Conservation (phyloP, 441 rosid genomes). For the Erodium moschatum region DNA sequence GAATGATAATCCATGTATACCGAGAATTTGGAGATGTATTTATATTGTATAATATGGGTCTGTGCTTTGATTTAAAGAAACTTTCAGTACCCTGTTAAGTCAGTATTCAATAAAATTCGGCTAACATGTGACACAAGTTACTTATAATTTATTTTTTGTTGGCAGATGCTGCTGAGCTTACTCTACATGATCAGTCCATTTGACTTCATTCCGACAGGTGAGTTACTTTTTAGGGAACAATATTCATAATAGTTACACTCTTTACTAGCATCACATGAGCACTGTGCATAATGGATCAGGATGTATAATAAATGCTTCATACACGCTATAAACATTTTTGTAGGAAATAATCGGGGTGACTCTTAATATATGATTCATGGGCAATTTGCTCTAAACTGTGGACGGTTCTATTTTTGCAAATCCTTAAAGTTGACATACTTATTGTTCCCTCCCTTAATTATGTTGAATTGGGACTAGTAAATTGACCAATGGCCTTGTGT, state of each 20-base stretch:
- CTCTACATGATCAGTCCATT: background rate
- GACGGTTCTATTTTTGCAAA: no score
- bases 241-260: background rate
- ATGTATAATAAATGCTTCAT: background rate
- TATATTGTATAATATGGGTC: background rate
- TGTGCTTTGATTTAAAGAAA: background rate
- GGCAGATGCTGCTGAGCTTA: background rate
- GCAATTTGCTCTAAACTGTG: background rate
- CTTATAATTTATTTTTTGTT: conserved; percentile 8
- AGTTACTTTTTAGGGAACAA: background rate
- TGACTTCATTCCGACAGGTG: background rate
- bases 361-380: background rate
- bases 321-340: background rate
- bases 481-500: no score
- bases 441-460: no score
- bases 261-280: background rate
- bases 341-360: background rate
- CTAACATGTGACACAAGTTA: background rate
- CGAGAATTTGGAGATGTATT: background rate
- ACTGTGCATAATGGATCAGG: background rate
- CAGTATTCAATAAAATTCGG: background rate
- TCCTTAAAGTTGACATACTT: no score
- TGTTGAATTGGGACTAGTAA: no score
- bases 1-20: background rate
- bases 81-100: background rate